phyloP scores from a whole-genome alignment of 306 rosid genomes.

The Abrus precatorius region DNA sequence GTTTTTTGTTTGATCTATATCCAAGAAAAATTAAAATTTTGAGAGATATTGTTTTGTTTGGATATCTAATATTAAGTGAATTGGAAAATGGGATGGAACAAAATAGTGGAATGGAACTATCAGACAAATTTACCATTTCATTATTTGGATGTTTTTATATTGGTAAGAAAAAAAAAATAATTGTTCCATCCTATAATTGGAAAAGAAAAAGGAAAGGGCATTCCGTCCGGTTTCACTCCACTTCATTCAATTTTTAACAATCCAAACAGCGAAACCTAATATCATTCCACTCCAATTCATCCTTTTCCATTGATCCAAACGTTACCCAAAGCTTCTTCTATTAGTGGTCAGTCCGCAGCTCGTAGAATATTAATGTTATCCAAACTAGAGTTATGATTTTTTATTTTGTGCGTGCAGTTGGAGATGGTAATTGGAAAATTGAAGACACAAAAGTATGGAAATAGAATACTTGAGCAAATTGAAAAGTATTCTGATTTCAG shows the following conservation, averaged over 20 bases:
- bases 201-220: not conserved
- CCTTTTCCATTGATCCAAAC: not conserved
- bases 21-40: conserved; percentile 9
- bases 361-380: not conserved
- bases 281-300: not conserved
- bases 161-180: not conserved
- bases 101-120: not conserved
- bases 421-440: conserved; percentile 80
- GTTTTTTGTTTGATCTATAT: conserved; percentile 26
- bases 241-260: not conserved
- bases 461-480: conserved; percentile 70
- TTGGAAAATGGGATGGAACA: not conserved
- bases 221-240: not conserved
- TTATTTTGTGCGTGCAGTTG: conserved; percentile 63
- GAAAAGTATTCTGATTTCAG: conserved; percentile 54
- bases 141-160: not conserved
- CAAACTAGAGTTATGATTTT: conserved; percentile 21
- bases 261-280: not conserved
- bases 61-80: not conserved
- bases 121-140: not conserved
- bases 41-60: not conserved
- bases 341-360: not conserved
- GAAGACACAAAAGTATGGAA: conserved; percentile 82
- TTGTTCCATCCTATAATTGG: not conserved
- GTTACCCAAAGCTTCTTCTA: not conserved